phyloP scores from a whole-genome alignment of 1,284 basidiomycete species.

The Cryptococcus sp. region DNA sequence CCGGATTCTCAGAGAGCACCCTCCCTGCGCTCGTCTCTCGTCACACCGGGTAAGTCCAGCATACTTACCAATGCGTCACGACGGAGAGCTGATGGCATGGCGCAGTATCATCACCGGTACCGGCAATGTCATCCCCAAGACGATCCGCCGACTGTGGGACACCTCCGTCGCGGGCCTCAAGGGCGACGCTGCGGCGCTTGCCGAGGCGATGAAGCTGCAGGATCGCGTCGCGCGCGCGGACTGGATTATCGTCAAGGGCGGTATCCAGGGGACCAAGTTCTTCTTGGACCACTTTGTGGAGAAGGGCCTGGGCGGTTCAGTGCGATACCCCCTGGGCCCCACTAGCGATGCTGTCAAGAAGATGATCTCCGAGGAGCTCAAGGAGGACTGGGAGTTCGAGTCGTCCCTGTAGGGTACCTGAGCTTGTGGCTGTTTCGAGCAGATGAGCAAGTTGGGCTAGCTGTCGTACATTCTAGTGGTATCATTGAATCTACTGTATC shows the following conservation, averaged over 20 bases:
- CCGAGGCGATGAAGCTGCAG: constrained; percentile 71
- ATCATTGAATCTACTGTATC: too few species aligned
- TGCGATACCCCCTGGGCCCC: constrained; percentile 63
- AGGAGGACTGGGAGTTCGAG: constrained; percentile 67
- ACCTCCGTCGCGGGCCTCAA: constrained; percentile 55
- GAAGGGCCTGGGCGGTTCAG: constrained; percentile 64
- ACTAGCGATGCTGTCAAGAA: constrained; percentile 52
- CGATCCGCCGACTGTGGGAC: constrained; percentile 65
- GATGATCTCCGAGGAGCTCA: constrained; percentile 56
- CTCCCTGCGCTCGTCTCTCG: constrained; percentile 64
- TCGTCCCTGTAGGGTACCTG: constrained; percentile 56
- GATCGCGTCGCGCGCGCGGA: constrained; percentile 70
- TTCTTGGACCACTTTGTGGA: constrained; percentile 69
- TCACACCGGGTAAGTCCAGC: constrained; percentile 53
- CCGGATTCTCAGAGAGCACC: constrained; percentile 52
- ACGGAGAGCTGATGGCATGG: neutral
- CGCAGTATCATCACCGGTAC: constrained; percentile 71
- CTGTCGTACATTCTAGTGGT: too few species aligned
- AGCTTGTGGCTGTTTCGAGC: neutral
- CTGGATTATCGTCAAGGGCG: constrained; percentile 69
- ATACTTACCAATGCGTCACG: neutral
- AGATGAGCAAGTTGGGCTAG: too few species aligned
- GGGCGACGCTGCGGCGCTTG: constrained; percentile 60
- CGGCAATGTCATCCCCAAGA: constrained; percentile 75
- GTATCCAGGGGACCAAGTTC: constrained; percentile 62